A percentile compares a stretch with the other conserved stretches of the same genome.
These are phyloP conservation scores for Rhizopus stolonifer DNA, from an alignment of 371 early-diverging fungal genomes.

Conservation along the genomic window DNA sequence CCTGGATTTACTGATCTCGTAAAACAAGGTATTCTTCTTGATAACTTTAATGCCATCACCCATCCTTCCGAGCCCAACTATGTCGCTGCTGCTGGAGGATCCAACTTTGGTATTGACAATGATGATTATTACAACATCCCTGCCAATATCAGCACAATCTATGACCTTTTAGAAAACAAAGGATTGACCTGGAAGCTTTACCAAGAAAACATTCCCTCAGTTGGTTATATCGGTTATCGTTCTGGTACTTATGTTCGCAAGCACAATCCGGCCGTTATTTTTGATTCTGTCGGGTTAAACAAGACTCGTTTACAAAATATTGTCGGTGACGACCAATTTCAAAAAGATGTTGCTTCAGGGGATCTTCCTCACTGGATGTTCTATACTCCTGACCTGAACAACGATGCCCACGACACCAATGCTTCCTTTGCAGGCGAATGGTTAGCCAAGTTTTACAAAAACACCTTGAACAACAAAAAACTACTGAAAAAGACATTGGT, in stretches of 20 bases:
- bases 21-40: constrained; percentile 41
- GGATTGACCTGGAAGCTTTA: constrained; percentile 62
- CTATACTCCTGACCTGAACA: constrained; percentile 32
- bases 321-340: constrained; percentile 31
- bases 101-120: constrained; percentile 22
- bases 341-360: constrained; percentile 21
- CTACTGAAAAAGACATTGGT: constrained; percentile 25
- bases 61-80: constrained; percentile 58
- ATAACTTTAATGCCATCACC: constrained; percentile 45
- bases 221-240: constrained; percentile 36
- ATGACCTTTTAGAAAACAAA: constrained; percentile 58
- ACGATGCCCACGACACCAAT: constrained; percentile 36
- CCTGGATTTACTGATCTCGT: constrained; percentile 20
- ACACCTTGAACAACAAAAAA: constrained; percentile 27
- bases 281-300: constrained; percentile 41
- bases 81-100: constrained; percentile 35
- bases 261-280: constrained; percentile 56
- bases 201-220: constrained; percentile 53
- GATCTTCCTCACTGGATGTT: constrained; percentile 36
- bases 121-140: constrained; percentile 29
- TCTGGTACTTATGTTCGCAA: constrained; percentile 39
- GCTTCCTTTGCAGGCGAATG: constrained; percentile 34
- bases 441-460: constrained; percentile 24
- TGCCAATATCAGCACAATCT: constrained; percentile 36
- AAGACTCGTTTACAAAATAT: constrained; percentile 40